Evolutionary conservation across 805 yeast genomes (phyloP).

Genomic region (Candida cerambycidarum): DNA sequence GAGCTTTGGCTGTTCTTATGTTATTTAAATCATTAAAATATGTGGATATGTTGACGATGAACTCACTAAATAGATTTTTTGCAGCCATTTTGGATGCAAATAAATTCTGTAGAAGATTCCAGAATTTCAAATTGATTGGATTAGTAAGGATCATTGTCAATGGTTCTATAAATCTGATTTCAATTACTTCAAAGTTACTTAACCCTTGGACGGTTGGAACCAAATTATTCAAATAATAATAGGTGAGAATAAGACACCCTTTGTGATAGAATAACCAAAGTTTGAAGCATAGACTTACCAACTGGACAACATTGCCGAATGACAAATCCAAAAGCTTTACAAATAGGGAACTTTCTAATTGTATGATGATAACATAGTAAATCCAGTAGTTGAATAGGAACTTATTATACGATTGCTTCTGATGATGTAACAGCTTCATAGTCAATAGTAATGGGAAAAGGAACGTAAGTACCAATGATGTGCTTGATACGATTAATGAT

Average conservation of each 20-base stretch:
- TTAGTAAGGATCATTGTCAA: constrained; percentile 5
- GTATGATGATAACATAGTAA: constrained; percentile 17
- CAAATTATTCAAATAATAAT: constrained; percentile 15
- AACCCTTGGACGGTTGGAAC: background rate
- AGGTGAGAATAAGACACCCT: constrained; percentile 24
- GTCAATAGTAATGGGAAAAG: constrained; percentile 20
- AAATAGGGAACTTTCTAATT: constrained; percentile 15
- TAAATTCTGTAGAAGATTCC: constrained; percentile 1
- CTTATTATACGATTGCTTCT: constrained; percentile 11
- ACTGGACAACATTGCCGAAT: constrained; percentile 9
- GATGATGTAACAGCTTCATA: constrained; percentile 17
- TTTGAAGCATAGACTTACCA: constrained; percentile 13
- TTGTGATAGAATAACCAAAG: constrained; percentile 25
- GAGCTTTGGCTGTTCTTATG: constrained; percentile 2
- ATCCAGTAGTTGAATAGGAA: constrained; percentile 25
- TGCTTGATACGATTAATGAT: constrained; percentile 7
- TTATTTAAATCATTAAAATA: constrained; percentile 11
- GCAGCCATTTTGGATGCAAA: constrained; percentile 6
- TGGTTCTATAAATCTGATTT: constrained; percentile 18
- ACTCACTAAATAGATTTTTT: constrained; percentile 8
- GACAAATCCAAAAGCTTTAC: constrained; percentile 13
- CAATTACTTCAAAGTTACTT: constrained; percentile 15
- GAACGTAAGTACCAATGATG: constrained; percentile 10
- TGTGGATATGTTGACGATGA: constrained; percentile 6
- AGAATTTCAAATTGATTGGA: constrained; percentile 1